These are phyloP conservation scores for Cronartium quercuum DNA, from an alignment of 1,284 basidiomycete species.

Conservation along the genomic window DNA sequence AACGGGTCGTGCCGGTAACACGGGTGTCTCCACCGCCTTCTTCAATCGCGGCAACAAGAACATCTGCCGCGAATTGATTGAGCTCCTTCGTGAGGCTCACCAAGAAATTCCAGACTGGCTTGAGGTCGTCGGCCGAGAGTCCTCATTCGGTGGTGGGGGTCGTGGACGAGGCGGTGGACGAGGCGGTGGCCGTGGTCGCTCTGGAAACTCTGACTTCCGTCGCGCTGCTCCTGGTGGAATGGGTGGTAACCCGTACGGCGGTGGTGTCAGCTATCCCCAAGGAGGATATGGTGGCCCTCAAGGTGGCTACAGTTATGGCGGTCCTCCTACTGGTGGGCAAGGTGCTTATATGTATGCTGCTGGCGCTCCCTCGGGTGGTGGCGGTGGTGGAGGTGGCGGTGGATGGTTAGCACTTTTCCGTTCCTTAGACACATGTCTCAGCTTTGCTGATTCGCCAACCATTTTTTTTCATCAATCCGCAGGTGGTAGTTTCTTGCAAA, in stretches of 20 bases:
- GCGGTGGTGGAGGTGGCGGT: slow-evolving; percentile 44
- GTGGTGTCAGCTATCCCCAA: slow-evolving; percentile 47
- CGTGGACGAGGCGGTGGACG: slow-evolving; percentile 51
- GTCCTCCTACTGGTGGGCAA: slow-evolving; percentile 42
- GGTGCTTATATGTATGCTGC: slow-evolving; percentile 42
- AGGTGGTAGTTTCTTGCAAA: background rate
- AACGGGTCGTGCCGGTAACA: slow-evolving; percentile 98
- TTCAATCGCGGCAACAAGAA: slow-evolving; percentile 88
- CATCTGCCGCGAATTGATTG: slow-evolving; percentile 84
- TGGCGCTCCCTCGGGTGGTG: slow-evolving; percentile 43
- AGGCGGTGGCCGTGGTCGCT: slow-evolving; percentile 56
- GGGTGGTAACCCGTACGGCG: no score
- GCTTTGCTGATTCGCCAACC: no score
- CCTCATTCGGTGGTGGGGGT: slow-evolving; percentile 38
- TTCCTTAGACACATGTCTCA: no score
- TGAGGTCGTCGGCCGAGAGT: slow-evolving; percentile 47
- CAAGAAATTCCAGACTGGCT: slow-evolving; percentile 93
- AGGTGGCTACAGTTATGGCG: slow-evolving; percentile 31
- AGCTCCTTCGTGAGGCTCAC: slow-evolving; percentile 91
- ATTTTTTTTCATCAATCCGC: no score
- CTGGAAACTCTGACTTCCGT: slow-evolving; percentile 57
- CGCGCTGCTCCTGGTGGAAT: slow-evolving; percentile 51
- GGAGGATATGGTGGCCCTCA: slow-evolving; percentile 13
- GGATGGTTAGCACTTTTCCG: slow-evolving; percentile 41
- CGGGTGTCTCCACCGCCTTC: slow-evolving; percentile 85